phyloP scores from a whole-genome alignment of 768 basidiomycete species.

The Trametes maxima region DNA sequence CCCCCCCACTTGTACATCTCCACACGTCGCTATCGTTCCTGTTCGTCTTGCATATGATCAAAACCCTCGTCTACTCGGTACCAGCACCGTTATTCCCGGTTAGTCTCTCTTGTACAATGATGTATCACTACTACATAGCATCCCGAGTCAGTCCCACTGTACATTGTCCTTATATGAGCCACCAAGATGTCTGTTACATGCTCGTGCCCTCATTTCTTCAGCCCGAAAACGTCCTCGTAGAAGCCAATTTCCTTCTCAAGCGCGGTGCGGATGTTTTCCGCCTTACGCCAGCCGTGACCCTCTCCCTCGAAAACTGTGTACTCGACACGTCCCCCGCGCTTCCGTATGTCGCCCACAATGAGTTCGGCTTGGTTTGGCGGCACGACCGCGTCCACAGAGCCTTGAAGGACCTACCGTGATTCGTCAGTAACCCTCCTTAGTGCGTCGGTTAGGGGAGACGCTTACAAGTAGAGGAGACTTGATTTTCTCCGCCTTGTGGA shows the following conservation, averaged over 20 bases:
- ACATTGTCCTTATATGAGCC: neutral
- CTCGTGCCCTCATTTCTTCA: constrained; percentile 10
- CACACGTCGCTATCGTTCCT: neutral
- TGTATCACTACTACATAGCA: constrained; percentile 1
- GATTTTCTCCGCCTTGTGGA: constrained; percentile 64
- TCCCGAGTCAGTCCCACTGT: neutral
- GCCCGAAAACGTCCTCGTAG: constrained; percentile 49
- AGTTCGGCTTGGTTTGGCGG: constrained; percentile 64
- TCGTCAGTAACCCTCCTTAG: neutral
- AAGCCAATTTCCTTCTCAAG: constrained; percentile 55
- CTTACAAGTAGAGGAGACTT: constrained; percentile 63
- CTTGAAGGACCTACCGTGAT: constrained; percentile 63
- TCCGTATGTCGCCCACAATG: constrained; percentile 56
- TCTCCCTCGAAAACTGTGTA: constrained; percentile 65
- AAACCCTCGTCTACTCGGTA: neutral
- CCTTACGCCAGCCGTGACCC: constrained; percentile 65
- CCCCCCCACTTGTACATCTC: neutral
- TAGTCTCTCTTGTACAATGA: constrained; percentile 1
- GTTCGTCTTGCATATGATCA: neutral
- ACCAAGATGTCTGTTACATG: neutral
- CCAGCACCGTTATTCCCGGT: neutral
- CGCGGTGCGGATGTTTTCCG: constrained; percentile 54
- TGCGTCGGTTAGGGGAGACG: constrained; percentile 19
- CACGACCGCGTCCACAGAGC: constrained; percentile 62
- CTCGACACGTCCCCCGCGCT: constrained; percentile 54